These are phyloP conservation scores for Penicillium daleae DNA, from an alignment of 495 filamentous ascomycete species.

Conservation along the genomic window DNA sequence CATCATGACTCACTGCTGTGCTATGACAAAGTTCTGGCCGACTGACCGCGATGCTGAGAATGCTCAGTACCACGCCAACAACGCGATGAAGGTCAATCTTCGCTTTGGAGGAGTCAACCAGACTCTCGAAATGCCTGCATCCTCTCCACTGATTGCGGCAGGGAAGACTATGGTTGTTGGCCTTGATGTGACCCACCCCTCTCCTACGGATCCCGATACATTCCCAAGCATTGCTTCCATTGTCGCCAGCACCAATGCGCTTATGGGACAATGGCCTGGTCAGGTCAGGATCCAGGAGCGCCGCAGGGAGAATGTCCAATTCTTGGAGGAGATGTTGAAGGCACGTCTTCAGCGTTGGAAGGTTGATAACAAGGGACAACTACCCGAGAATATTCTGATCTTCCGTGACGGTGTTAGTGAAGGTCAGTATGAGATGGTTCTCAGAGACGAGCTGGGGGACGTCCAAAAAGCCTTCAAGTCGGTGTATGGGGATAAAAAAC, in stretches of 20 bases:
- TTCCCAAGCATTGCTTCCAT: slow-evolving; percentile 74
- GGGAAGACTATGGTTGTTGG: slow-evolving; percentile 78
- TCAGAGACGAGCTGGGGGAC: slow-evolving; percentile 51
- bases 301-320: slow-evolving; percentile 61
- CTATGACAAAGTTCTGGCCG: slow-evolving; percentile 34
- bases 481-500: slow-evolving; percentile 42
- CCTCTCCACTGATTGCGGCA: slow-evolving; percentile 52
- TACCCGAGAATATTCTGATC: slow-evolving; percentile 72
- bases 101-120: slow-evolving; percentile 82
- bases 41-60: neutral
- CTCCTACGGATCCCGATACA: slow-evolving; percentile 57
- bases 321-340: slow-evolving; percentile 55
- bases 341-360: slow-evolving; percentile 63
- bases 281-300: slow-evolving; percentile 59
- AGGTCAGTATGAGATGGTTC: slow-evolving; percentile 66
- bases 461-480: slow-evolving; percentile 59
- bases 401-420: slow-evolving; percentile 90
- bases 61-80: slow-evolving; percentile 68
- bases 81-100: slow-evolving; percentile 78
- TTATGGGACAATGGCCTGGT: slow-evolving; percentile 68
- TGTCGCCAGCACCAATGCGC: slow-evolving; percentile 67
- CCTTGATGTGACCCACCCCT: slow-evolving; percentile 86
- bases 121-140: slow-evolving; percentile 42
- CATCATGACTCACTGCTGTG: slow-evolving; percentile 62
- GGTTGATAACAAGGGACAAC: slow-evolving; percentile 45